phyloP scores from a whole-genome alignment of 768 basidiomycete genomes.

The Boletus barrowsii region DNA sequence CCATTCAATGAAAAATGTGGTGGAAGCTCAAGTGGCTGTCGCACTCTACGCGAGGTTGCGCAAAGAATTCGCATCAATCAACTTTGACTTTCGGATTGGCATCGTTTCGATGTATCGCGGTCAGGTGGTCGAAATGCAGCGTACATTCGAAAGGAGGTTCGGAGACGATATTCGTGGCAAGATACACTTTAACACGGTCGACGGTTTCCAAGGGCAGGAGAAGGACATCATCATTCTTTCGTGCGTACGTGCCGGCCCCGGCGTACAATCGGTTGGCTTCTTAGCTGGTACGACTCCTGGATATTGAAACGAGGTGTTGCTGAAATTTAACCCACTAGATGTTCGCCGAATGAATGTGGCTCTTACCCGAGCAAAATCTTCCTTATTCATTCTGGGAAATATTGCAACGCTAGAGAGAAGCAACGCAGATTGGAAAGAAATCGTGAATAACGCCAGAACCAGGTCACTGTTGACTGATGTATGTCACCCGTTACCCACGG shows the following conservation, averaged over 20 bases:
- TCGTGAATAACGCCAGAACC: conserved; percentile 71
- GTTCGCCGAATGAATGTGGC: conserved; percentile 97
- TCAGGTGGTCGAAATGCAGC: conserved; percentile 73
- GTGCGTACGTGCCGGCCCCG: conserved; percentile 90
- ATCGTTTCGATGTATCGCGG: conserved; percentile 95
- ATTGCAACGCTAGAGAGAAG: conserved; percentile 86
- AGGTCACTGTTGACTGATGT: conserved; percentile 67
- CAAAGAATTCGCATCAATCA: conserved; percentile 55
- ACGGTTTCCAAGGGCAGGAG: conserved; percentile 99
- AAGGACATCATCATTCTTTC: conserved; percentile 98
- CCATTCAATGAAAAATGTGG: conserved; percentile 72
- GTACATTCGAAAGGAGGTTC: conserved; percentile 66
- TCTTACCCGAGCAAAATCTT: conserved; percentile 92
- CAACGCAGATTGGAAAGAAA: conserved; percentile 72
- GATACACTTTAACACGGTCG: conserved; percentile 95
- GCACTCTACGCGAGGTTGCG: conserved; percentile 71
- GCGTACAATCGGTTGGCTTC: conserved; percentile 83
- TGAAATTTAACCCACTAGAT: conserved; percentile 40
- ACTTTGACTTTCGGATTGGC: conserved; percentile 57
- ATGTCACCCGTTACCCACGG: conserved; percentile 2
- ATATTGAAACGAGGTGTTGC: background rate
- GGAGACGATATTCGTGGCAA: conserved; percentile 64
- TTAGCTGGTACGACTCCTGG: conserved; percentile 55
- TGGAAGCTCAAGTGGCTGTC: conserved; percentile 73
- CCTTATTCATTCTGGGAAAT: conserved; percentile 91